Percentiles rank a stretch among this genome's conserved stretches.
These are phyloP conservation scores for Colletotrichum sp. DNA, from an alignment of 2,329 filamentous ascomycete genomes.

Conservation along the genomic window DNA sequence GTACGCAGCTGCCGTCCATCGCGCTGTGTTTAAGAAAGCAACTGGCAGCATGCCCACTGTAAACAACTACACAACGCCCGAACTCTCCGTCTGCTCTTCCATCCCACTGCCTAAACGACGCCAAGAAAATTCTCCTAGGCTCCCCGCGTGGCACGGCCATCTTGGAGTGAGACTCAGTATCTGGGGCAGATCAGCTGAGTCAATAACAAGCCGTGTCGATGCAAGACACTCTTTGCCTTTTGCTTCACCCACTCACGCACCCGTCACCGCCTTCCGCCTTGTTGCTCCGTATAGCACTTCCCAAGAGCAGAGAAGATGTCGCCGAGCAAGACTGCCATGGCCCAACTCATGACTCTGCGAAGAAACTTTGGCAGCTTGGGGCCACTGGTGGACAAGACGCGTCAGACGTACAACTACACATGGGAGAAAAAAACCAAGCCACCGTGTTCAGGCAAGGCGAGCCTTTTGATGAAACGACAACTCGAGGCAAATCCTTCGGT, in stretches of 20 bases:
- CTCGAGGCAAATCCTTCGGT: neutral
- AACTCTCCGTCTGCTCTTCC: neutral
- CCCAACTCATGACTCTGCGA: neutral
- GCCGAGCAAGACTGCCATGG: neutral
- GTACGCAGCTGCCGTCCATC: neutral
- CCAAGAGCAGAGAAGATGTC: neutral
- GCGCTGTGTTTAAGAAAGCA: neutral
- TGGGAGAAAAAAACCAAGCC: neutral
- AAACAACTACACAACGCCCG: neutral
- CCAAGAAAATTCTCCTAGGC: conserved; percentile 14
- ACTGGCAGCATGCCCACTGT: neutral
- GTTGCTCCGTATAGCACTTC: neutral
- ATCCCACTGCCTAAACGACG: neutral
- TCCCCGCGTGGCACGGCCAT: conserved; percentile 42
- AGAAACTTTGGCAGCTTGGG: neutral
- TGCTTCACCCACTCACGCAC: neutral
- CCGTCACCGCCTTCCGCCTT: neutral
- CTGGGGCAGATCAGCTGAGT: neutral
- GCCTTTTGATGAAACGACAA: neutral
- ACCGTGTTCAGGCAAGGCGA: neutral
- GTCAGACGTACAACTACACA: neutral
- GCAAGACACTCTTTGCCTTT: neutral
- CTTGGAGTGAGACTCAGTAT: neutral
- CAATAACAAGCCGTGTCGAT: neutral
- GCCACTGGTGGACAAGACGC: neutral